Conservation (phyloP, 2,329 filamentous ascomycete species). For the Colletotrichum ledebouriae region DNA sequence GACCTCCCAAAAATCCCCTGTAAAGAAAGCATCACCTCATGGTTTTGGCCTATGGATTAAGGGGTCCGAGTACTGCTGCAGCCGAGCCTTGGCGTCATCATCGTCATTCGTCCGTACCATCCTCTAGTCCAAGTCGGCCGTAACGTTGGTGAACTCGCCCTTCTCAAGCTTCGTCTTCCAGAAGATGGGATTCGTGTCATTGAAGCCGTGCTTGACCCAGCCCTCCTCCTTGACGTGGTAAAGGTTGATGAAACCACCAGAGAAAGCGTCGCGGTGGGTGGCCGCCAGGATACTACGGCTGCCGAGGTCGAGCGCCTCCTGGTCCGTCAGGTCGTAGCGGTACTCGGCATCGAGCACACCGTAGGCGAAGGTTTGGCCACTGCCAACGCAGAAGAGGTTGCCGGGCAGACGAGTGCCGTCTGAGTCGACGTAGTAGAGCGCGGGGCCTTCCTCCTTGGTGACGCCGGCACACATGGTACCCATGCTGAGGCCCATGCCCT, state of each 20-base stretch:
- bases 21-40: neutral
- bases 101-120: neutral
- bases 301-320: conserved; percentile 92
- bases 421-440: conserved; percentile 98
- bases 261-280: conserved; percentile 98
- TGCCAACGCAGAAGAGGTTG: conserved; percentile 98
- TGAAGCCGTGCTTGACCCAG: conserved; percentile 99
- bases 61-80: neutral
- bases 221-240: conserved; percentile 99
- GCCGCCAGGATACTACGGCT: conserved; percentile 94
- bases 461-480: conserved; percentile 99
- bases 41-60: neutral
- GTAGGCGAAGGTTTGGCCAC: conserved; percentile 98
- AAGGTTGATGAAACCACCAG: conserved; percentile 97
- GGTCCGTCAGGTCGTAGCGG: conserved; percentile 85
- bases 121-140: conserved; percentile 75
- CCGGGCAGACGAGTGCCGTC: conserved; percentile 93
- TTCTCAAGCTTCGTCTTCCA: conserved; percentile 99
- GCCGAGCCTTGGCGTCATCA: conserved; percentile 3
- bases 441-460: conserved; percentile 93
- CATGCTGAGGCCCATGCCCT: conserved; percentile 99
- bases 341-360: conserved; percentile 98
- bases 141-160: conserved; percentile 98
- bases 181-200: conserved; percentile 98
- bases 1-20: conserved; percentile 14